Base-by-base conservation (phyloP, 2,329 filamentous ascomycete genomes). In the Hypoxylon sp. region DNA sequence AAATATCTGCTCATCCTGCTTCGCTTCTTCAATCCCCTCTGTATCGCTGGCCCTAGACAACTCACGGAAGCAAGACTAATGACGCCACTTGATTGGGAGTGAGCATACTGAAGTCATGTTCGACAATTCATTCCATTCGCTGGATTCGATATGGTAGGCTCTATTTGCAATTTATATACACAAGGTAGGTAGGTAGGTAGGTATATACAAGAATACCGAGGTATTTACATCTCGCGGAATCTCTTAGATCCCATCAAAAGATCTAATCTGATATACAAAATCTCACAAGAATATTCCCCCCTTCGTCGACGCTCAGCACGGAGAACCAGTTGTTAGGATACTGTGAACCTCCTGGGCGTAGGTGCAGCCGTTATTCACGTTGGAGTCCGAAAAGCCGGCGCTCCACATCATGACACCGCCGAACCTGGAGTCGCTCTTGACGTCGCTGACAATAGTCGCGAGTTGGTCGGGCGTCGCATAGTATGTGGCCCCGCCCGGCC, bases 361-460 rank as follows among this genome's bases (percentile, higher is more conserved):
- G 14, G 72, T 81, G 71, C 79, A 80, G 2, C 77, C 78, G 61
- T 80, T 74, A 55, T 72, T 57, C 16, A 71, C 66, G 20, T 73
- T 72, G 9, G 68, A 64, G 68, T 81, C 80, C 0, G 78, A 80
- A 61, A 79, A 81, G 1, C 77, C 79, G 7, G 80, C 79, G 22
- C 74, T 74, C 79, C 80, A 81, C 76, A 80, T 77, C 79, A 80
- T 79, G 59, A 80, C 69, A 20, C 78, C 78, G 11, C 77, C 77
- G 54, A 79, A 78, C 12, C 74, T 68, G 5, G 71, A 52, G 33
- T 76, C 71, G 48, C 36, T 68, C 65, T 71, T 74, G 58, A 73
- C 70, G 18, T 77, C 64, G 50, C 55, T 69, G 9, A 78, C 72
- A 36, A 78, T 75, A 11, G 61, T 64, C 0, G 75, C 69, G 5